Percentiles rank a stretch among this genome's conserved stretches.
Evolutionary conservation across 2,329 filamentous ascomycete species (phyloP).

Genomic region (Microdochium trichocladiopsis): DNA sequence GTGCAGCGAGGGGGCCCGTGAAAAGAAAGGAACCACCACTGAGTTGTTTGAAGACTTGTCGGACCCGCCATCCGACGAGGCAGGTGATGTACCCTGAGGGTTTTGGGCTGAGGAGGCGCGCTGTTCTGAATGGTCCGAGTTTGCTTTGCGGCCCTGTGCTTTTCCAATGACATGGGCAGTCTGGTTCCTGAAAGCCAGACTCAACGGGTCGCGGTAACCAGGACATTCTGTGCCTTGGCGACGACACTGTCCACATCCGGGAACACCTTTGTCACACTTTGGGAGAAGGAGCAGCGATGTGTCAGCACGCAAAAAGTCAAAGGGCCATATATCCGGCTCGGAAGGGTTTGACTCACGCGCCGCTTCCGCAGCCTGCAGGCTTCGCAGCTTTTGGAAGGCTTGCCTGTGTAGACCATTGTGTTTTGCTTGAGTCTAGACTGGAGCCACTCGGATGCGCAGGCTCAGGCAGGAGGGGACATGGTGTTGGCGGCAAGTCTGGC

Average conservation of each 20-base stretch:
- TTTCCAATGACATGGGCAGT: constrained; percentile 4
- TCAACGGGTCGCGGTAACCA: constrained; percentile 3
- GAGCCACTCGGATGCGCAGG: neutral
- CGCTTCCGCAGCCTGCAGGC: neutral
- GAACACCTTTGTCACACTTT: constrained; percentile 3
- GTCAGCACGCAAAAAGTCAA: neutral
- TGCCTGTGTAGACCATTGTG: neutral
- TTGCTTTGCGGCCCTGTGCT: neutral
- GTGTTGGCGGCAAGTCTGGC: too few species aligned
- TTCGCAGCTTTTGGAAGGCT: neutral
- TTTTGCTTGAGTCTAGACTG: neutral
- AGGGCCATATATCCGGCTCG: too few species aligned
- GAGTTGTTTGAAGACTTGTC: neutral
- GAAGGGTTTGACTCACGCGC: neutral
- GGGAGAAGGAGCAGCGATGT: neutral
- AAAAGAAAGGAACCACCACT: neutral
- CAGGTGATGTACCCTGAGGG: neutral
- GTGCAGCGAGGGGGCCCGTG: neutral
- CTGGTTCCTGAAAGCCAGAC: constrained; percentile 4
- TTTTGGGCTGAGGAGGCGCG: too few species aligned
- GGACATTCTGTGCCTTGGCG: constrained; percentile 3
- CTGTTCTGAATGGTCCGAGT: neutral
- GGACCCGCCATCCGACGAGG: neutral
- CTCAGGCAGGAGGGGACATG: too few species aligned
- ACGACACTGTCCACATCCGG: constrained; percentile 2